phyloP scores from a whole-genome alignment of 768 basidiomycete genomes.

The Psilocybe subaeruginosa region DNA sequence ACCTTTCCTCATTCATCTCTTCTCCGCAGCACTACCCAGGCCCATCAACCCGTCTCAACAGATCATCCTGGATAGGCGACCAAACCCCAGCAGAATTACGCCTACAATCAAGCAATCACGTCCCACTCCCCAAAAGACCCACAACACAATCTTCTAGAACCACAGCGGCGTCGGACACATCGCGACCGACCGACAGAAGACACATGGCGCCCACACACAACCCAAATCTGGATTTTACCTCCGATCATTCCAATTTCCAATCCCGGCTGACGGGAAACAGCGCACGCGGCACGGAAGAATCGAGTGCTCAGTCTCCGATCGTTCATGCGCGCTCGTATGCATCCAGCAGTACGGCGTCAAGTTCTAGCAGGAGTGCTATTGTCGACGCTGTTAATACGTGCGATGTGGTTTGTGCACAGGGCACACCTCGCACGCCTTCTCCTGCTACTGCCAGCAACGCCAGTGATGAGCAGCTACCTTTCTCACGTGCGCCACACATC shows the following conservation, averaged over 20 bases:
- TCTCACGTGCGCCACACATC: no score
- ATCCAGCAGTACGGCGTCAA: not conserved
- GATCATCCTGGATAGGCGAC: not conserved
- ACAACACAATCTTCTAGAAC: not conserved
- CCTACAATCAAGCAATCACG: not conserved
- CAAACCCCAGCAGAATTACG: not conserved
- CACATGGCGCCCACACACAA: not conserved
- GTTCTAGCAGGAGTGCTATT: no score
- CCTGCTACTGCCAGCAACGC: no score
- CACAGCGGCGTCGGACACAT: not conserved
- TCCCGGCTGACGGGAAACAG: not conserved
- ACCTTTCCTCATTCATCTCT: not conserved
- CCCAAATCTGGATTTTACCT: not conserved
- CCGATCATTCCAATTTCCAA: not conserved
- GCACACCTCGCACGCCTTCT: no score
- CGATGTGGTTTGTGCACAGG: no score
- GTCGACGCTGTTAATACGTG: no score
- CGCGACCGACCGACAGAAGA: not conserved
- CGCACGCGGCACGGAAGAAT: conserved; percentile 5
- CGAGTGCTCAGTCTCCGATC: not conserved
- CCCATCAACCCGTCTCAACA: not conserved
- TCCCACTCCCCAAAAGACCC: not conserved
- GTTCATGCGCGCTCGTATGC: not conserved
- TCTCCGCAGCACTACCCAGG: not conserved
- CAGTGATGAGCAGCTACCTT: no score